Conservation (phyloP, 148 eudicot species). For the Dysphania ambrosioides region DNA sequence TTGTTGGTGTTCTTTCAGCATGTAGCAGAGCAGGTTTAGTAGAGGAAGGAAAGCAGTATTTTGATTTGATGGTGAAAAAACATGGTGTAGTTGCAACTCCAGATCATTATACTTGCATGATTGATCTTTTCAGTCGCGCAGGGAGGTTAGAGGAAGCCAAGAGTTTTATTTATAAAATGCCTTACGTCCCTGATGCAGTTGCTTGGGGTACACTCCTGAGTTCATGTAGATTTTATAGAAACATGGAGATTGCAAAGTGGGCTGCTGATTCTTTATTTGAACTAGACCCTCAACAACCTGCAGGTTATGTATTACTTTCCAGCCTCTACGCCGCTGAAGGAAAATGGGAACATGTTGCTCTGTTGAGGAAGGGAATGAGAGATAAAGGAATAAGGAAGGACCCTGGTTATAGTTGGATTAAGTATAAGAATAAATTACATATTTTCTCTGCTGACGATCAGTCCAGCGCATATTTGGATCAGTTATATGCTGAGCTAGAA, state of each 20-base stretch:
- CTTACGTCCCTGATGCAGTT: conserved; percentile 70
- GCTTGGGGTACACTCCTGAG: conserved; percentile 90
- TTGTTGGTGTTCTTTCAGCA: conserved; percentile 80
- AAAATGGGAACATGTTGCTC: conserved; percentile 77
- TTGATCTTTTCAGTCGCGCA: conserved; percentile 80
- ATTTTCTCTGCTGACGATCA: conserved; percentile 84
- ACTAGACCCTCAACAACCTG: conserved; percentile 77
- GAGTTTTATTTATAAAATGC: conserved; percentile 66
- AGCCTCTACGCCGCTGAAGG: conserved; percentile 76
- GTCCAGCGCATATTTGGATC: conserved; percentile 67
- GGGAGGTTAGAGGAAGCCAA: conserved; percentile 79
- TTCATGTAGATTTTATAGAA: conserved; percentile 69
- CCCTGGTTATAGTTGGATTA: conserved; percentile 93
- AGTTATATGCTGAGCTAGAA: conserved; percentile 58
- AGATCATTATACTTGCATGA: conserved; percentile 93
- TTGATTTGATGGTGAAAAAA: conserved; percentile 55
- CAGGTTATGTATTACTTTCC: conserved; percentile 73
- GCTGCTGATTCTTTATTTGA: conserved; percentile 71
- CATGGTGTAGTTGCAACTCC: conserved; percentile 57
- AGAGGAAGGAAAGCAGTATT: conserved; percentile 67
- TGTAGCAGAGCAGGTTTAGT: conserved; percentile 95
- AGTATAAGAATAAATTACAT: conserved; percentile 66
- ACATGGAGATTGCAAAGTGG: conserved; percentile 83
- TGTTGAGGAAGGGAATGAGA: conserved; percentile 72
- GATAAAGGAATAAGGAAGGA: conserved; percentile 70